Base-by-base conservation (phyloP, 768 basidiomycete species). In the Russula sp. region DNA sequence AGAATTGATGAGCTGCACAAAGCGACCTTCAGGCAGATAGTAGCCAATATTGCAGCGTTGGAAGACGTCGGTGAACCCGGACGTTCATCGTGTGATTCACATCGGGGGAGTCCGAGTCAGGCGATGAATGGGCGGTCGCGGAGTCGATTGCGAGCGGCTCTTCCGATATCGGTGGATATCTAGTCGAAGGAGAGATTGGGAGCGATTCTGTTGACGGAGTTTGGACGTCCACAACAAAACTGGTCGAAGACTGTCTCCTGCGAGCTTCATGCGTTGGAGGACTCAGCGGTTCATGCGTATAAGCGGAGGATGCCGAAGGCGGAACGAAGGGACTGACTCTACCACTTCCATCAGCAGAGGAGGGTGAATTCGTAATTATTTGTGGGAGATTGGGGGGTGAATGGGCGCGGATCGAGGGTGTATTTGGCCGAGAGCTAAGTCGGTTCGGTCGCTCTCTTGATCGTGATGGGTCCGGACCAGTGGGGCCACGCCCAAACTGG, bases 151-250 rank as follows among this genome's bases (percentile, higher is more conserved):
- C 6, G 16, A 46, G 24, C 40, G 46, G 44, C 38, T 60, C 46
- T 2, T 59, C 58, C 32, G 58, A 42, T 14, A 55, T 11, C 20
- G 22, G 63, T 13, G 16, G 46, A n/a, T 10, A 22, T 18, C 18
- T 28, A 18, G 2, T 9, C 30, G 30, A 44, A 44, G 22, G 16
- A 44, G 49, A 34, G 6, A 52, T 40, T 22, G 50, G 50, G 2
- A 61, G 55, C 1, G 59, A 57, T 7, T 52, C 49, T 18, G 60
- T 65, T 57, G 64, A 65, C 36, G 64, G 64, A n/a, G 18, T 38
- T 26, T 36, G 46, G 16, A 65, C 9, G 5, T 54, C 42, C 18
- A 65, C 20, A 22, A 56, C 13, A 5, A 65, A 26, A 16, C 38
- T 61, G 24, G 49, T 49, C 32, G 53, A 57, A 9, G 59, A 57